Evolutionary conservation across 768 basidiomycete species (phyloP).

Genomic region (Kwoniella botswanensis): DNA sequence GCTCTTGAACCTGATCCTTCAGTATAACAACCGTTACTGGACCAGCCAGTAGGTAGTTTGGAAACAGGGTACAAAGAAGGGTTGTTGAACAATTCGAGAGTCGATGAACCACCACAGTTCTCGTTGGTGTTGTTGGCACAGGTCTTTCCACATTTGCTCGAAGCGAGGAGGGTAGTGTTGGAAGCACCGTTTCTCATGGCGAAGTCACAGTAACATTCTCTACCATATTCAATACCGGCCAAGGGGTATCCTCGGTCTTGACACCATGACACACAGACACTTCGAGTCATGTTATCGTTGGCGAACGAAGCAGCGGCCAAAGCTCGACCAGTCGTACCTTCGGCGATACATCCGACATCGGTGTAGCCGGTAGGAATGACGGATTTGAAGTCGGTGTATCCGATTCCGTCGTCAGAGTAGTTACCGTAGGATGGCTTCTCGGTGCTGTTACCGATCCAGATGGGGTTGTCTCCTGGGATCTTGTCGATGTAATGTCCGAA

Average conservation of each 20-base stretch:
- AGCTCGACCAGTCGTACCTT: slow-evolving; percentile 51
- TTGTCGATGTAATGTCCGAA: slow-evolving; percentile 36
- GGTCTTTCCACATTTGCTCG: slow-evolving; percentile 42
- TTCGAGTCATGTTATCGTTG: slow-evolving; percentile 54
- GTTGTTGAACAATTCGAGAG: slow-evolving; percentile 51
- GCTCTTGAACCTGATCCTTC: slow-evolving; percentile 42
- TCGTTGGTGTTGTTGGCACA: slow-evolving; percentile 53
- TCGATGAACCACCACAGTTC: slow-evolving; percentile 54
- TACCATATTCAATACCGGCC: slow-evolving; percentile 55
- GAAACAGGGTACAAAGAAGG: slow-evolving; percentile 40
- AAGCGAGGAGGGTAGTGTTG: slow-evolving; percentile 51
- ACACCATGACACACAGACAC: slow-evolving; percentile 42
- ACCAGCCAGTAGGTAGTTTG: slow-evolving; percentile 48
- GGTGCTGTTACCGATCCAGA: slow-evolving; percentile 50
- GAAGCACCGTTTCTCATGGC: slow-evolving; percentile 52
- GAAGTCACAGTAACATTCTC: slow-evolving; percentile 55
- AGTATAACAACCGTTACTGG: slow-evolving; percentile 41
- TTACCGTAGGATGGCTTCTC: slow-evolving; percentile 41
- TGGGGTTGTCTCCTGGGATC: slow-evolving; percentile 57
- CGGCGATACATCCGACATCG: slow-evolving; percentile 56
- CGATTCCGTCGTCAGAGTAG: slow-evolving; percentile 42
- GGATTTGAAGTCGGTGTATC: slow-evolving; percentile 37
- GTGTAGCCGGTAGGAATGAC: slow-evolving; percentile 51
- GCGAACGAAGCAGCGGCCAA: slow-evolving; percentile 40
- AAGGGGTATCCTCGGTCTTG: slow-evolving; percentile 45